These are phyloP conservation scores for Picochlorum sp. DNA, from an alignment of 139 green algal genomes.

Conservation along the genomic window DNA sequence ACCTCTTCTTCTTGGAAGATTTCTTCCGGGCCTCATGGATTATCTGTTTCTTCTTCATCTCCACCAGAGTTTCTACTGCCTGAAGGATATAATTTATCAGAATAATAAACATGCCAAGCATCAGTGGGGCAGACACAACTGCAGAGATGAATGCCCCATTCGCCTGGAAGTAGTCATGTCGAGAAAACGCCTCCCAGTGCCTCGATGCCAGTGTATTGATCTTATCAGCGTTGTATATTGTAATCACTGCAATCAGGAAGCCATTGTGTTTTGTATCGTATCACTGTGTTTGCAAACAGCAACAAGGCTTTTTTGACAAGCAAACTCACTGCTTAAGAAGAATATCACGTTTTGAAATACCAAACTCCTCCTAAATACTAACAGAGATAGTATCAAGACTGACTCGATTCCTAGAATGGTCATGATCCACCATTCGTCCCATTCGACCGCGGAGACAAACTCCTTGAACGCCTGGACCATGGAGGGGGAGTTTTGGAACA, in stretches of 20 bases:
- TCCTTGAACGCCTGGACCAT: slow-evolving; percentile 2
- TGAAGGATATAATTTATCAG: slow-evolving; percentile 18
- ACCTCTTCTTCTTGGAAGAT: neutral
- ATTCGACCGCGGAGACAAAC: neutral
- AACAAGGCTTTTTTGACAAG: neutral
- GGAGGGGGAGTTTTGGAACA: neutral
- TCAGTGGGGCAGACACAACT: slow-evolving; percentile 31
- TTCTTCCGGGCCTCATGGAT: neutral
- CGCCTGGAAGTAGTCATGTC: slow-evolving; percentile 42
- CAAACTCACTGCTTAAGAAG: slow-evolving; percentile 14
- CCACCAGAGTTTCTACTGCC: neutral
- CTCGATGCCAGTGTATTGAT: slow-evolving; percentile 21
- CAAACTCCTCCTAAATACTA: slow-evolving; percentile 16
- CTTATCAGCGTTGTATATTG: slow-evolving; percentile 33
- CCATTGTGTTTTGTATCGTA: slow-evolving; percentile 1
- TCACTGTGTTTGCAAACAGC: too few relatives aligned
- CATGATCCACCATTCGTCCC: slow-evolving; percentile 24
- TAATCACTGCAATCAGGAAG: slow-evolving; percentile 9
- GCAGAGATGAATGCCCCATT: slow-evolving; percentile 38
- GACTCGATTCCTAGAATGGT: slow-evolving; percentile 25
- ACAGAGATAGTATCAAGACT: slow-evolving; percentile 16
- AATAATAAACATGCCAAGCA: slow-evolving; percentile 39
- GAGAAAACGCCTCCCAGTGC: slow-evolving; percentile 33
- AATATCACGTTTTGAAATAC: slow-evolving; percentile 18
- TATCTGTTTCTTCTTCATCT: slow-evolving; percentile 4